Conservation (phyloP, 805 yeast species). For the Yarrowia keelungensis region DNA sequence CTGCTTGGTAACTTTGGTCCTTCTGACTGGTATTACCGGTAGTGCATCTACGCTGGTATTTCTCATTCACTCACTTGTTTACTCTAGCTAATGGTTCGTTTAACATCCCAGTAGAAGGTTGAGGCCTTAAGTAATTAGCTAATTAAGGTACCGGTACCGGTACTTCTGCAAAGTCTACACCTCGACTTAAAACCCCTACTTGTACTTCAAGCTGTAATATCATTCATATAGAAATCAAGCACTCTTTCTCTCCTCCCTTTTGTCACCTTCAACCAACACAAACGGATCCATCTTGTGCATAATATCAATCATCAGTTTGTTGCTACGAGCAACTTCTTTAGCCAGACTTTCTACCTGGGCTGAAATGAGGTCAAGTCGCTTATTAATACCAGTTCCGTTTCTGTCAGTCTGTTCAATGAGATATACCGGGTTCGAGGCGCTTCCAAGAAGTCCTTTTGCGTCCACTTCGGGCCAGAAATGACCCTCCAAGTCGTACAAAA, state of each 20-base stretch:
- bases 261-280: neutral
- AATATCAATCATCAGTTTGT: slow-evolving; percentile 9
- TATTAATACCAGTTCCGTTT: neutral
- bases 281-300: slow-evolving; percentile 18
- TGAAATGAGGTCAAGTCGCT: slow-evolving; percentile 5
- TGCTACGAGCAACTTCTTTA: slow-evolving; percentile 7
- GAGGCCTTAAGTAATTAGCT: no score
- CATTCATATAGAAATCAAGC: no score
- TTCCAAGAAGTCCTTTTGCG: slow-evolving; percentile 6
- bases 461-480: slow-evolving; percentile 13
- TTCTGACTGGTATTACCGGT: no score
- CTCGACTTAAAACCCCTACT: no score
- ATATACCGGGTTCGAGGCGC: slow-evolving; percentile 5
- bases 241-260: neutral
- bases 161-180: no score
- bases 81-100: no score
- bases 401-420: slow-evolving; percentile 12
- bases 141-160: no score
- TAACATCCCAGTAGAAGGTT: no score
- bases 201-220: no score
- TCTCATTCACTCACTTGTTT: no score
- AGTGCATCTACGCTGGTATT: no score
- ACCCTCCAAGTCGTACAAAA: slow-evolving; percentile 7
- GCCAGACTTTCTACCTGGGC: slow-evolving; percentile 15
- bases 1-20: no score